Percentiles rank a stretch among this genome's conserved stretches.
Conservation (phyloP, 2,329 filamentous ascomycete genomes). For the Hymenoscyphus fructigenus region DNA sequence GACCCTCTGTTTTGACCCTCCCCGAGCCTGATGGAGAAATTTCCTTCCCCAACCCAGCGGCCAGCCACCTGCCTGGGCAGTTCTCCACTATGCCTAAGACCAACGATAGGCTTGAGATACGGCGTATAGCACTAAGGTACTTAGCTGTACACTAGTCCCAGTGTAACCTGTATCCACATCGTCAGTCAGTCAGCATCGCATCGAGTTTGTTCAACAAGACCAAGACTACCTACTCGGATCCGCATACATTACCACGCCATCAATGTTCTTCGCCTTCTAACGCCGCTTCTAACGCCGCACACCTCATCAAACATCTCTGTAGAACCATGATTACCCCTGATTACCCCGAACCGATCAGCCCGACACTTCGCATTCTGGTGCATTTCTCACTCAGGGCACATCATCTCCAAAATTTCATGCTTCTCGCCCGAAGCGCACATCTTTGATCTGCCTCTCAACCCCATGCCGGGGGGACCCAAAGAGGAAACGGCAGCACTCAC, state of each 20-base stretch:
- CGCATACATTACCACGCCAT: background rate
- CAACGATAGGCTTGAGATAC: too few species aligned
- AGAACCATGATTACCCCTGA: background rate
- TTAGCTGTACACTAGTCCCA: too few species aligned
- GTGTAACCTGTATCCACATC: background rate
- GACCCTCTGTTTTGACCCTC: background rate
- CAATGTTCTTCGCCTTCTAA: background rate
- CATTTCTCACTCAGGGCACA: too few species aligned
- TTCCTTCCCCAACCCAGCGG: too few species aligned
- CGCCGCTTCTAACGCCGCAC: background rate
- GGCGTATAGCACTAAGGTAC: too few species aligned
- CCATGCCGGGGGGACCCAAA: background rate
- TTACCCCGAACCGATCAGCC: background rate
- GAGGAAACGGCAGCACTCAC: background rate
- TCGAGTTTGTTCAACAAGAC: background rate
- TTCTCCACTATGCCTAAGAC: too few species aligned
- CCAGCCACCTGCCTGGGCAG: too few species aligned
- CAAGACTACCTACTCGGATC: background rate
- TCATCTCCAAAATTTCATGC: background rate
- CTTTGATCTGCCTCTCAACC: background rate
- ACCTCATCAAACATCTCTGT: background rate
- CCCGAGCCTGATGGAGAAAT: background rate
- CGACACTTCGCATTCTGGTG: background rate
- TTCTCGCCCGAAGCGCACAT: background rate
- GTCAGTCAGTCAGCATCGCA: conserved; percentile 1